A percentile compares a stretch with the other conserved stretches of the same genome.
These are phyloP conservation scores for Sordariomycetes sp. DNA, from an alignment of 2,329 filamentous ascomycete genomes.

Conservation along the genomic window DNA sequence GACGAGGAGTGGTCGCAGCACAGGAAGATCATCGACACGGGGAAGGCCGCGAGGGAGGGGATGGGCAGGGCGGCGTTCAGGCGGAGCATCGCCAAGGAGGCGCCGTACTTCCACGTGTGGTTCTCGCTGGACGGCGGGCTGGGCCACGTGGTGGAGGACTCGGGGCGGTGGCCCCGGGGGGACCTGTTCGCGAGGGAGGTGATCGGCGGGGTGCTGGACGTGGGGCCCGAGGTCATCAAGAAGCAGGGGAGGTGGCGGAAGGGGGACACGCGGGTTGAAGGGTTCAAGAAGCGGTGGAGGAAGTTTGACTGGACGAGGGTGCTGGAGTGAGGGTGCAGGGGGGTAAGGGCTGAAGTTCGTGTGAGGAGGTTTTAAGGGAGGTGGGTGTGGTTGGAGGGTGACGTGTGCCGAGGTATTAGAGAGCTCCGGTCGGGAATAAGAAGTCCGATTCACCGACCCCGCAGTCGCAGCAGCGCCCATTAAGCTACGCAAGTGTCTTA, in stretches of 20 bases:
- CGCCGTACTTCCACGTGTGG: constrained; percentile 98
- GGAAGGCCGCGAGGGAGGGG: constrained; percentile 49
- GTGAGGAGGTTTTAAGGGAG: background rate
- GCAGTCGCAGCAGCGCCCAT: background rate
- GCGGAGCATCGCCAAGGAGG: constrained; percentile 76
- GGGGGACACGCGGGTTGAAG: constrained; percentile 59
- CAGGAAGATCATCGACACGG: constrained; percentile 86
- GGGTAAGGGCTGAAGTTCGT: background rate
- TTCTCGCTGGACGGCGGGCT: constrained; percentile 86
- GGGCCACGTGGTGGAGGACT: constrained; percentile 85
- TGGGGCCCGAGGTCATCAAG: constrained; percentile 73
- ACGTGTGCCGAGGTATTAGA: background rate
- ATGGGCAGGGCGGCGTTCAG: constrained; percentile 76
- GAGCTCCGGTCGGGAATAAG: background rate
- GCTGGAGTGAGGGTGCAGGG: constrained; percentile 25
- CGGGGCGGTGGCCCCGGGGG: constrained; percentile 73
- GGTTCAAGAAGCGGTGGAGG: constrained; percentile 75
- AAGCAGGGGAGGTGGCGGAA: constrained; percentile 78
- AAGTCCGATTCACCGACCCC: background rate
- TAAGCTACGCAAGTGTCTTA: background rate
- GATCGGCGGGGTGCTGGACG: constrained; percentile 83
- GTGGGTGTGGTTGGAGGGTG: background rate
- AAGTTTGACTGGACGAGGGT: constrained; percentile 82
- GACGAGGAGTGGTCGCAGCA: constrained; percentile 97
- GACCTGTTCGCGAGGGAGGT: constrained; percentile 91